phyloP scores from a whole-genome alignment of 805 yeast genomes.

The Candida ovalis region DNA sequence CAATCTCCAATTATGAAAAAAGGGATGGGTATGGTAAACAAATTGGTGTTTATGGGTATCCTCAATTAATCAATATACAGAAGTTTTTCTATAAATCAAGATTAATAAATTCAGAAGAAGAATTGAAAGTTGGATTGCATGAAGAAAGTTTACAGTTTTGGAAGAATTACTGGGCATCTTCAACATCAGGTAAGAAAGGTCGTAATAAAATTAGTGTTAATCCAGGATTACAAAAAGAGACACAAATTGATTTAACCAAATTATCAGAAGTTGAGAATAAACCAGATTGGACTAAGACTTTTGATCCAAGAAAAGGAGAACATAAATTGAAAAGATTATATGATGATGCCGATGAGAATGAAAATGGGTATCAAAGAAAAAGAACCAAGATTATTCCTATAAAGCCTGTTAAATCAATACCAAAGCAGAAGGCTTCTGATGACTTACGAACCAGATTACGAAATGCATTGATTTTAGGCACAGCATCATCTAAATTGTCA shows the following conservation, averaged over 20 bases:
- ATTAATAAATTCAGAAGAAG: constrained; percentile 32
- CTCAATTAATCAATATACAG: constrained; percentile 50
- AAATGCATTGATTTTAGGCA: constrained; percentile 48
- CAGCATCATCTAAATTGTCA: constrained; percentile 61
- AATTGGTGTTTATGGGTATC: constrained; percentile 53
- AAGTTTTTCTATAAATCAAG: constrained; percentile 52
- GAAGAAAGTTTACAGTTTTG: constrained; percentile 44
- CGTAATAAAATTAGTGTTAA: background rate
- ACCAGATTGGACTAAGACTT: constrained; percentile 26
- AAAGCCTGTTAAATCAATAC: background rate
- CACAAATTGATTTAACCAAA: constrained; percentile 30
- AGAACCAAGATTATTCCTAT: constrained; percentile 1
- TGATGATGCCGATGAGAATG: background rate
- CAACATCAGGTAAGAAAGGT: constrained; percentile 7
- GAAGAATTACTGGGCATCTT: constrained; percentile 48
- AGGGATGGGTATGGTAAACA: constrained; percentile 49
- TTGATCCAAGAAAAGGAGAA: constrained; percentile 26
- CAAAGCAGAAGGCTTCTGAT: constrained; percentile 10
- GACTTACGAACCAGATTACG: constrained; percentile 13
- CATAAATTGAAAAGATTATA: constrained; percentile 1
- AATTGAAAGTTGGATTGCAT: constrained; percentile 31
- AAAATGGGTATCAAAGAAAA: background rate
- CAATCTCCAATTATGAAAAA: constrained; percentile 38
- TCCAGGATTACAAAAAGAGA: constrained; percentile 25
- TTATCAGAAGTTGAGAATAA: constrained; percentile 24